phyloP scores from a whole-genome alignment of 768 basidiomycete species.

The Goffeauzyma gilvescens region DNA sequence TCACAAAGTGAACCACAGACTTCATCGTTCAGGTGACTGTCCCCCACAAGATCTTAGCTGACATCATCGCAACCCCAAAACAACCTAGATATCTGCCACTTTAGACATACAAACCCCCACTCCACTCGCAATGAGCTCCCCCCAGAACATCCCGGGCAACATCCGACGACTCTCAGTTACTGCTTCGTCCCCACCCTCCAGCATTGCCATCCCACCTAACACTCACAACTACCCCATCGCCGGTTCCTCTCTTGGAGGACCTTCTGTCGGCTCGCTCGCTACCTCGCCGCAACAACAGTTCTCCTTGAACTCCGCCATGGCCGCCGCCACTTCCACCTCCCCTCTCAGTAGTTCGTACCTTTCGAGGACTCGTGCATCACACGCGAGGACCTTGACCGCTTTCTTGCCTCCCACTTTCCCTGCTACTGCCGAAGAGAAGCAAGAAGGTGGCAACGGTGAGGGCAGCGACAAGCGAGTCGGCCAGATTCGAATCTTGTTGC shows the following conservation, averaged over 20 bases:
- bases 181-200: constrained; percentile 29
- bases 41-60: too few species aligned
- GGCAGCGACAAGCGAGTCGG: constrained; percentile 38
- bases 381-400: constrained; percentile 5
- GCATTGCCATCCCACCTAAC: constrained; percentile 32
- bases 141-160: constrained; percentile 1
- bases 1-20: too few species aligned
- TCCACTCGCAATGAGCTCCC: too few species aligned
- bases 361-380: neutral
- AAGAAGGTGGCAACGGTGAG: too few species aligned
- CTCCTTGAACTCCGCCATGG: neutral
- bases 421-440: constrained; percentile 8
- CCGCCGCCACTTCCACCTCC: constrained; percentile 4
- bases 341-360: neutral
- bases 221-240: constrained; percentile 21
- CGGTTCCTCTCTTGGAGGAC: constrained; percentile 17
- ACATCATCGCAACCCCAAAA: too few species aligned
- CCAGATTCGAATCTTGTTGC: constrained; percentile 57
- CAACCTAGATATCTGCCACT: too few species aligned
- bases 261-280: constrained; percentile 2
- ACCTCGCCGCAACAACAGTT: neutral
- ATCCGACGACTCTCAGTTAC: constrained; percentile 28
- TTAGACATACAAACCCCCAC: too few species aligned
- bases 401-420: constrained; percentile 11
- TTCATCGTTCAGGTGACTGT: too few species aligned